These are phyloP conservation scores for Pinguiococcus pyrenoidosus DNA, from an alignment of 108 stramenopile species.

Conservation along the genomic window DNA sequence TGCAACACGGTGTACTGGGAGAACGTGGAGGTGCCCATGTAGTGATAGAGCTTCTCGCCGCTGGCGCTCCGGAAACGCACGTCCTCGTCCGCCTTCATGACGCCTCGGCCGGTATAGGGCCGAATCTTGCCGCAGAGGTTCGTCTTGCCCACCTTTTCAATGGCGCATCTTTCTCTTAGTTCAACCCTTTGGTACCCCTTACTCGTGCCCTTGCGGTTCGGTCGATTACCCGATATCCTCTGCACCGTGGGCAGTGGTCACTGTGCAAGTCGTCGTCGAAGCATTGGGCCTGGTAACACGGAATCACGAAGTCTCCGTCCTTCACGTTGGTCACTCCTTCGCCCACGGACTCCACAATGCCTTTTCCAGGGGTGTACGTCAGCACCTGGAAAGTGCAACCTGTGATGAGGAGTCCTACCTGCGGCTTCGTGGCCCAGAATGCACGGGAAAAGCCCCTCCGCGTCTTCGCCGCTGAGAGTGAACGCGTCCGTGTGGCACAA, in stretches of 20 bases:
- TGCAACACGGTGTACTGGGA: slow-evolving; percentile 76
- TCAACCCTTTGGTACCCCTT: neutral
- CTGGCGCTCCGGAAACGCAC: slow-evolving; percentile 18
- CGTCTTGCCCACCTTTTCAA: neutral
- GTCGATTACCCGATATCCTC: neutral
- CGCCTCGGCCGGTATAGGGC: too few species aligned
- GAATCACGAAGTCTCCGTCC: slow-evolving; percentile 72
- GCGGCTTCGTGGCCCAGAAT: slow-evolving; percentile 52
- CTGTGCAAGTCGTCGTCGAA: slow-evolving; percentile 7
- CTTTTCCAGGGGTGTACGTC: too few species aligned
- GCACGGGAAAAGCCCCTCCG: slow-evolving; percentile 71
- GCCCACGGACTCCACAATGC: slow-evolving; percentile 68
- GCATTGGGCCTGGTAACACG: slow-evolving; percentile 70
- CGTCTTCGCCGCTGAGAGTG: slow-evolving; percentile 66
- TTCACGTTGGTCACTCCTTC: slow-evolving; percentile 60
- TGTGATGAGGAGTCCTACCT: slow-evolving; percentile 4
- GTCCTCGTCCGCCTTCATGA: neutral
- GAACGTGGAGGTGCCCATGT: slow-evolving; percentile 92
- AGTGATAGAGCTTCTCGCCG: slow-evolving; percentile 78
- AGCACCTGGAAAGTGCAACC: neutral
- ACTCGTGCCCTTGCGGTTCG: neutral
- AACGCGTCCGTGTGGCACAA: slow-evolving; percentile 73
- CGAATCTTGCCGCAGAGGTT: neutral
- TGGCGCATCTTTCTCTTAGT: slow-evolving; percentile 16
- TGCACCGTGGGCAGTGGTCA: neutral